These are phyloP conservation scores for Scutellaria barbata DNA, from an alignment of 257 asterid genomes.

Conservation along the genomic window DNA sequence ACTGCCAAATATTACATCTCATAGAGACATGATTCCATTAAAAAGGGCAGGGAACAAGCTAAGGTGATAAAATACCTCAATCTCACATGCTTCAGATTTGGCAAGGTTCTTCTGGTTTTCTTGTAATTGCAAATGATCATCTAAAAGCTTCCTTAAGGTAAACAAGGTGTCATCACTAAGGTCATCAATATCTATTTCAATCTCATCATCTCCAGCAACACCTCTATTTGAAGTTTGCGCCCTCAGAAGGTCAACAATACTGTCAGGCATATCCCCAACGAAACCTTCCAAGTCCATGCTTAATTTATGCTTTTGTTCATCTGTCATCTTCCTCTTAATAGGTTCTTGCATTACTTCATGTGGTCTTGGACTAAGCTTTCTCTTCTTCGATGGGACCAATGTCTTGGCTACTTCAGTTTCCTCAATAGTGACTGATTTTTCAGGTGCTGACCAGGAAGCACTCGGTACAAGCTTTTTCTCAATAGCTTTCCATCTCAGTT, in stretches of 20 bases:
- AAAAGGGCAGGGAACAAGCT: background rate
- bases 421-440: constrained; percentile 46
- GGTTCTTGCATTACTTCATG: constrained; percentile 51
- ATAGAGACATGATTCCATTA: background rate
- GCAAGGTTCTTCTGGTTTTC: constrained; percentile 51
- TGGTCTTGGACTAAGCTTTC: constrained; percentile 60
- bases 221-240: constrained; percentile 58
- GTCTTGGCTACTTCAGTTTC: constrained; percentile 49
- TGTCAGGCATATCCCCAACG: constrained; percentile 62
- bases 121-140: constrained; percentile 53
- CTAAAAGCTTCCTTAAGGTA: constrained; percentile 64
- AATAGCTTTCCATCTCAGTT: constrained; percentile 67
- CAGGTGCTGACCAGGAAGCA: constrained; percentile 38
- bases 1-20: constrained; percentile 14
- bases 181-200: constrained; percentile 78
- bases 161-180: constrained; percentile 66
- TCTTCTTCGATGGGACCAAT: constrained; percentile 55
- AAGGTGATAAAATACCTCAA: constrained; percentile 60
- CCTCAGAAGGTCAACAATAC: constrained; percentile 60
- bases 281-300: constrained; percentile 61
- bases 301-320: constrained; percentile 65
- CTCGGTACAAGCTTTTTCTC: constrained; percentile 56
- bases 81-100: constrained; percentile 76
- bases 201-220: constrained; percentile 69
- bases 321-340: constrained; percentile 54